Conservation (phyloP, 805 yeast genomes). For the Barnettozyma pratensis region DNA sequence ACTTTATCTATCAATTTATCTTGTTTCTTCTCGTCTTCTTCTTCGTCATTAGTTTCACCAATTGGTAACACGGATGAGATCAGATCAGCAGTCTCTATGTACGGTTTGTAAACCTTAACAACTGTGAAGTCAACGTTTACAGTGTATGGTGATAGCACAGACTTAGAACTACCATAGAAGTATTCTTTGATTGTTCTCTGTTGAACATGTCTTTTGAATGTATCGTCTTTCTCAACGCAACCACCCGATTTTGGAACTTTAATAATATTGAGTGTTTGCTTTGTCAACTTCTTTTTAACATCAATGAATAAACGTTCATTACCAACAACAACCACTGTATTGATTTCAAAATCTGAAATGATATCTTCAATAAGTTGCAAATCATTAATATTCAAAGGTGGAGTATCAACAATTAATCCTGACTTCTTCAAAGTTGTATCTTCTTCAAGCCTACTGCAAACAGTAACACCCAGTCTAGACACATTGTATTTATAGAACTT, state of each 20-base stretch:
- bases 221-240: slow-evolving; percentile 66
- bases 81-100: slow-evolving; percentile 8
- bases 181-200: slow-evolving; percentile 78
- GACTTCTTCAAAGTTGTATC: slow-evolving; percentile 41
- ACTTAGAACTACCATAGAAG: slow-evolving; percentile 71
- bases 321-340: slow-evolving; percentile 65
- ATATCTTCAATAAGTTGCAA: slow-evolving; percentile 48
- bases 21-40: slow-evolving; percentile 9
- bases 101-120: slow-evolving; percentile 57
- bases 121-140: slow-evolving; percentile 65
- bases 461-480: slow-evolving; percentile 28
- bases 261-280: slow-evolving; percentile 33
- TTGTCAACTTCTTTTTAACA: slow-evolving; percentile 43
- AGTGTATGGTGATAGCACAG: slow-evolving; percentile 79
- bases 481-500: slow-evolving; percentile 23
- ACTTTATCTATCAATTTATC: slow-evolving; percentile 25
- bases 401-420: slow-evolving; percentile 73
- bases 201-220: slow-evolving; percentile 64
- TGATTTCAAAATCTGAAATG: slow-evolving; percentile 53
- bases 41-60: slow-evolving; percentile 27
- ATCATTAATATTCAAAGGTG: slow-evolving; percentile 51
- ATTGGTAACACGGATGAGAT: slow-evolving; percentile 23
- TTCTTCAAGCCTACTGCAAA: slow-evolving; percentile 41
- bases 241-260: slow-evolving; percentile 74
- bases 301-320: slow-evolving; percentile 66